A percentile compares a stretch with the other conserved stretches of the same genome.
These are phyloP conservation scores for Hippophae tibetana DNA, from an alignment of 306 rosid genomes.

Conservation along the genomic window DNA sequence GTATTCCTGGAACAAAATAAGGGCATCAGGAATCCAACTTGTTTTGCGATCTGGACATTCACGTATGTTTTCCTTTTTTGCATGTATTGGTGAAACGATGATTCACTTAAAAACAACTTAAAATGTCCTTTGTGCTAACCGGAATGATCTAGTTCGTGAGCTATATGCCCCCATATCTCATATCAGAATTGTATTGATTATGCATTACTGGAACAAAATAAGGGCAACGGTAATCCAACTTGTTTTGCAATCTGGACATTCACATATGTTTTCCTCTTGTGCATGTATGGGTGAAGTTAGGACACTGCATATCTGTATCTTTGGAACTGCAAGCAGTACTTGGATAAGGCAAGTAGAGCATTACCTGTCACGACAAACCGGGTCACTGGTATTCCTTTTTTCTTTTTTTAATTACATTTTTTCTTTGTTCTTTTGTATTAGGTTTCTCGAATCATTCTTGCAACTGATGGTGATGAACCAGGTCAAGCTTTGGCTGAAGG, in stretches of 20 bases:
- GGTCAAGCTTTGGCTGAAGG: slow-evolving; percentile 45
- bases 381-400: too few relatives aligned
- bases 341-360: slow-evolving; percentile 52
- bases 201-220: too few relatives aligned
- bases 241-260: slow-evolving; percentile 1
- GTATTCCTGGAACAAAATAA: too few relatives aligned
- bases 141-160: too few relatives aligned
- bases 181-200: too few relatives aligned
- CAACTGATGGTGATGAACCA: slow-evolving; percentile 37
- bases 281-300: slow-evolving; percentile 39
- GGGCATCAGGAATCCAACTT: too few relatives aligned
- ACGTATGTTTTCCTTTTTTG: too few relatives aligned
- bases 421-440: slow-evolving; percentile 1
- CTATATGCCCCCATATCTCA: too few relatives aligned
- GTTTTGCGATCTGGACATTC: too few relatives aligned
- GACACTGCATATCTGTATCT: slow-evolving; percentile 63
- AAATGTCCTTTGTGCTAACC: too few relatives aligned
- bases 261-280: slow-evolving; percentile 10
- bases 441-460: slow-evolving; percentile 42
- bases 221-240: not conserved
- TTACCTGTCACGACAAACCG: not conserved
- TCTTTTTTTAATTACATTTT: not conserved
- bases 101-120: too few relatives aligned
- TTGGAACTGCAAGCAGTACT: slow-evolving; percentile 62
- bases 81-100: too few relatives aligned